phyloP scores from a whole-genome alignment of 2,329 filamentous ascomycete species.

The Diplodia corticola region DNA sequence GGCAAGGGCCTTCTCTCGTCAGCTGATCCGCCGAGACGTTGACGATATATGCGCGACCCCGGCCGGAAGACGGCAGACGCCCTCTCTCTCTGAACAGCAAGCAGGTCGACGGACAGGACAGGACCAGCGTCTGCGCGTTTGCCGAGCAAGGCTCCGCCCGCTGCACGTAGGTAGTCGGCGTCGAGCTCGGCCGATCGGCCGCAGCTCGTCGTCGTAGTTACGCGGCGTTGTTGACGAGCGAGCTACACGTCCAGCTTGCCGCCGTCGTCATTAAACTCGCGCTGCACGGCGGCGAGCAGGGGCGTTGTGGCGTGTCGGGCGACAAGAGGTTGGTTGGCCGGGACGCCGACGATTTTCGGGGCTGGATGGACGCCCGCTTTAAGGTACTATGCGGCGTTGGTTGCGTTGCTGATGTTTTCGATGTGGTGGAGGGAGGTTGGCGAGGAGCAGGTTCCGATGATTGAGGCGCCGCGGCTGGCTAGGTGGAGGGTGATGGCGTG shows the following conservation, averaged over 20 bases:
- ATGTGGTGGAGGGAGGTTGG: constrained; percentile 30
- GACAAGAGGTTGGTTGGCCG: constrained; percentile 33
- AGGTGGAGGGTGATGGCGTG: constrained; percentile 35
- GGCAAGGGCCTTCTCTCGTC: constrained; percentile 23
- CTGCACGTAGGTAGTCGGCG: constrained; percentile 27
- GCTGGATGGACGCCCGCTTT: background rate
- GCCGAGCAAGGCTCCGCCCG: constrained; percentile 25
- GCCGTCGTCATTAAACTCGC: constrained; percentile 27
- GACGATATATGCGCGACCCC: constrained; percentile 30
- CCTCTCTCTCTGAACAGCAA: constrained; percentile 27
- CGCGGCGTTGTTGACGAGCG: constrained; percentile 31
- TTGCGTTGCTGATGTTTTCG: constrained; percentile 27
- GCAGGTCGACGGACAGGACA: constrained; percentile 29
- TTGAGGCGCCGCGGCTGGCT: constrained; percentile 32
- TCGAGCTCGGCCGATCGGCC: constrained; percentile 24
- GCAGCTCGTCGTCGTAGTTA: constrained; percentile 25
- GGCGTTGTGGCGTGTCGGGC: constrained; percentile 24
- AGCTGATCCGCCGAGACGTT: constrained; percentile 28
- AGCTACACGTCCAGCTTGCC: constrained; percentile 31
- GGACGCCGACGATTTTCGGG: constrained; percentile 29
- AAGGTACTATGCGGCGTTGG: constrained; percentile 29
- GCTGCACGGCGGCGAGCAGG: constrained; percentile 25
- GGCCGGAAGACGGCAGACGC: constrained; percentile 26
- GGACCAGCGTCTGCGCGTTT: constrained; percentile 32
- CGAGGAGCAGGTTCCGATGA: constrained; percentile 36